Evolutionary conservation across 2,329 filamentous ascomycete genomes (phyloP), one percentile per base, ranked within the genome.

Genomic region (Colletotrichum acutatum): DNA sequence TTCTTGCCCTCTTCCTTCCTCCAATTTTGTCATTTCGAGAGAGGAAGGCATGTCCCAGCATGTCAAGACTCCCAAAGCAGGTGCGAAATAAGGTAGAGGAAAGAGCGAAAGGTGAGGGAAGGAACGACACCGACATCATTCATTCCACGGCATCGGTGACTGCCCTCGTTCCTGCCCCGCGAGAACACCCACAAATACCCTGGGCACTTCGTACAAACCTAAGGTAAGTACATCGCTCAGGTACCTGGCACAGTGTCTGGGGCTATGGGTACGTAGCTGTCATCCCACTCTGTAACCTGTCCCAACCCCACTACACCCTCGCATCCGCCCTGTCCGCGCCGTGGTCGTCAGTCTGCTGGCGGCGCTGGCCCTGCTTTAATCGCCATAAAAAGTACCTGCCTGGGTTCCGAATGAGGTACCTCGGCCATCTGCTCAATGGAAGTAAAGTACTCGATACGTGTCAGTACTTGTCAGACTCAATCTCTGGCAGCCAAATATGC

Each of bases 221-320:
- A n/a, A n/a, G n/a, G n/a, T n/a, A n/a, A 28, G 49, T 37, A 52
- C 61, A 54, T 8, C 16, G 22, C 16, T n/a, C 24, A 56, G 42
- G 5, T 60, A 46, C 61, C 34, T 61, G 14, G 14, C 30, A 30
- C 14, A 54, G 8, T 46, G 26, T 28, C 14, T 24, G 3, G 32
- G 9, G 60, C 28, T 3, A 3, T 42, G 2, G 28, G 24, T 57
- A 73, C 66, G 37, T 73, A 49, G 32, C 34, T 49, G 67, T 72
- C 66, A 73, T 66, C 66, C 61, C 66, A 70, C 70, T 61, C 34
- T 58, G 34, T 42, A 46, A 30, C 63, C 30, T 34, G 63, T 54
- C 54, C 26, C 53, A 66, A 73, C 71, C 71, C 71, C 71, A 73
- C 71, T 58, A 73, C 71, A 73, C 71, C 61, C 67, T 72, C 70